Conservation (phyloP, 2,329 filamentous ascomycete genomes). For the Pseudogymnoascus sp. region DNA sequence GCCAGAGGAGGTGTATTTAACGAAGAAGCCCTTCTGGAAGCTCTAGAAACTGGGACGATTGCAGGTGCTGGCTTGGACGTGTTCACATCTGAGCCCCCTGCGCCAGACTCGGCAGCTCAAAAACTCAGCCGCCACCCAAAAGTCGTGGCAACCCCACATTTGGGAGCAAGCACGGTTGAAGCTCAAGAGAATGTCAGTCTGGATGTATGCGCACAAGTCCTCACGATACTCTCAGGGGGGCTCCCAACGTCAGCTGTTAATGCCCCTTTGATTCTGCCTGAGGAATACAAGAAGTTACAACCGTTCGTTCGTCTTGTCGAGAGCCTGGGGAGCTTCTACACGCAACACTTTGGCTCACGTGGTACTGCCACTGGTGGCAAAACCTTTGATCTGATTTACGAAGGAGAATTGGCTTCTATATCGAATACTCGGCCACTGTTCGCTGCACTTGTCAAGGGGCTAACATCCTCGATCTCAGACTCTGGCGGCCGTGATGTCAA, state of each 20-base stretch:
- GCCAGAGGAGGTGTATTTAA: constrained; percentile 76
- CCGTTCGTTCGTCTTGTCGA: constrained; percentile 71
- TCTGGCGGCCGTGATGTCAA: constrained; percentile 64
- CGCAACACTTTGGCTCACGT: constrained; percentile 57
- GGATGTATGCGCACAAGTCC: constrained; percentile 74
- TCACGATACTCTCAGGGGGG: constrained; percentile 64
- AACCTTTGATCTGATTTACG: constrained; percentile 69
- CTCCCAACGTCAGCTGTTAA: constrained; percentile 73
- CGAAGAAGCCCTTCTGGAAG: constrained; percentile 63
- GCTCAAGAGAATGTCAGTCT: constrained; percentile 79
- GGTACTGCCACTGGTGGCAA: constrained; percentile 45
- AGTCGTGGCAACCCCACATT: constrained; percentile 71
- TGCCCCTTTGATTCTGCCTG: constrained; percentile 71
- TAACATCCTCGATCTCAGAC: constrained; percentile 62
- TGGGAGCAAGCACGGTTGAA: constrained; percentile 73
- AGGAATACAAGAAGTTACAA: constrained; percentile 70
- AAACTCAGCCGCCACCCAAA: constrained; percentile 60
- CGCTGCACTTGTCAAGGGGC: constrained; percentile 70
- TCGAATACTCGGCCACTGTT: constrained; percentile 72
- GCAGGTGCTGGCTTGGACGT: constrained; percentile 75
- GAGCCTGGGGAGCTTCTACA: constrained; percentile 72
- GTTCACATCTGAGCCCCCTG: constrained; percentile 67
- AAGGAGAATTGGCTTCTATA: constrained; percentile 64
- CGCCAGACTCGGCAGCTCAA: constrained; percentile 50
- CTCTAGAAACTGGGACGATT: constrained; percentile 63